A percentile compares a stretch with the other conserved stretches of the same genome.
phyloP scores from a whole-genome alignment of 108 stramenopile genomes.

The Phaeodactylum tricornutum region DNA sequence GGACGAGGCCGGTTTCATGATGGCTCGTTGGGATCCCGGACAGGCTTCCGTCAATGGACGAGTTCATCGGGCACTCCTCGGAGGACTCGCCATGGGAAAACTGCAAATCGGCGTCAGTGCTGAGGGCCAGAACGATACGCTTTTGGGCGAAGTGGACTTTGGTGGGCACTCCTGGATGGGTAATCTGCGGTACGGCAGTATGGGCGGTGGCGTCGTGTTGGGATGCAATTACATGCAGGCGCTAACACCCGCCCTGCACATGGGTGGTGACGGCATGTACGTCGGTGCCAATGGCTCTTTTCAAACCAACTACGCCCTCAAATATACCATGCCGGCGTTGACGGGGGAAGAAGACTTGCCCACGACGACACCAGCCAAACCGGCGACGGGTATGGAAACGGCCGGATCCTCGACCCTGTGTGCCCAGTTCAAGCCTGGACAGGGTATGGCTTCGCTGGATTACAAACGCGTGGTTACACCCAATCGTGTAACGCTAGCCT shows the following conservation, averaged over 20 bases:
- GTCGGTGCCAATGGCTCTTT: conserved; percentile 58
- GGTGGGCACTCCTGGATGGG: conserved; percentile 70
- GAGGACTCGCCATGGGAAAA: conserved; percentile 64
- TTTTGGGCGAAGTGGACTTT: conserved; percentile 65
- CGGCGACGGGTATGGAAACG: neutral
- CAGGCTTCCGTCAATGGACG: conserved; percentile 63
- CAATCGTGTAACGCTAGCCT: conserved; percentile 62
- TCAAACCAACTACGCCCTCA: conserved; percentile 58
- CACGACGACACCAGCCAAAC: conserved; percentile 4
- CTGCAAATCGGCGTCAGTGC: conserved; percentile 43
- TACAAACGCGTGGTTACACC: conserved; percentile 75
- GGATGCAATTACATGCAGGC: conserved; percentile 73
- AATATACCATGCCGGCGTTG: conserved; percentile 31
- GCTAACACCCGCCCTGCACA: conserved; percentile 41
- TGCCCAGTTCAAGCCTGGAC: conserved; percentile 54
- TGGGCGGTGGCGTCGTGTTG: conserved; percentile 69
- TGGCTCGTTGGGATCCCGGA: conserved; percentile 62
- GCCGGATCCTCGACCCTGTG: conserved; percentile 43
- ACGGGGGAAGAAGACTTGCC: conserved; percentile 12
- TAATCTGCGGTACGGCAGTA: conserved; percentile 80
- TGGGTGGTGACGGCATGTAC: conserved; percentile 84
- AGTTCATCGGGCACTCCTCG: conserved; percentile 54
- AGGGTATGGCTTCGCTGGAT: conserved; percentile 34
- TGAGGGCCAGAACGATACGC: conserved; percentile 56
- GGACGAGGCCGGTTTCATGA: conserved; percentile 44